phyloP scores from a whole-genome alignment of 2,329 filamentous ascomycete genomes.

The Ceratocystis lukuohia region DNA sequence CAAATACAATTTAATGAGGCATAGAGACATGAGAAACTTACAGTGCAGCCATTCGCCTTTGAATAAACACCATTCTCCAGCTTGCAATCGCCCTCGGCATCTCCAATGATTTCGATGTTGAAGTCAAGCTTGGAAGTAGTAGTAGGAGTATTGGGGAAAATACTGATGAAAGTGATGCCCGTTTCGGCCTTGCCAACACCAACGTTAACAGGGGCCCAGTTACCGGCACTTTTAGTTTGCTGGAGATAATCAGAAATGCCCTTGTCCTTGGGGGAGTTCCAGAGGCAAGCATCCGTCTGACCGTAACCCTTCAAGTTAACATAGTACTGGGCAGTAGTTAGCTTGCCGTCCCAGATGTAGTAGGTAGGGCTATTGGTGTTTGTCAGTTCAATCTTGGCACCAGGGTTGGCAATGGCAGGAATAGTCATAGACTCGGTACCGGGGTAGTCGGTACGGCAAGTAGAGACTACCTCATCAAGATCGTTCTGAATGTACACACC shows the following conservation, averaged over 20 bases:
- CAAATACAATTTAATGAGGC: not conserved
- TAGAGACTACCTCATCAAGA: constrained; percentile 48
- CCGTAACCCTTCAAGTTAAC: constrained; percentile 68
- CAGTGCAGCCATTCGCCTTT: constrained; percentile 58
- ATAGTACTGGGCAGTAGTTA: constrained; percentile 91
- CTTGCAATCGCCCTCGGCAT: constrained; percentile 44
- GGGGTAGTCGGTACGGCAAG: constrained; percentile 95
- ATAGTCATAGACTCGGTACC: constrained; percentile 82
- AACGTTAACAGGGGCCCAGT: constrained; percentile 78
- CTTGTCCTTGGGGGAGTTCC: constrained; percentile 42
- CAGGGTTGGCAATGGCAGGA: constrained; percentile 51
- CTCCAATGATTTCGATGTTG: constrained; percentile 63
- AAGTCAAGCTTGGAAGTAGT: constrained; percentile 58
- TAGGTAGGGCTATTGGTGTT: constrained; percentile 60
- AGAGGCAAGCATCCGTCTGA: constrained; percentile 58
- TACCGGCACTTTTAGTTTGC: constrained; percentile 40
- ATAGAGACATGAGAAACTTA: constrained; percentile 38
- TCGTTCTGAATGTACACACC: constrained; percentile 65
- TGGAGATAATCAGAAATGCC: no score
- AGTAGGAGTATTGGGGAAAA: constrained; percentile 75
- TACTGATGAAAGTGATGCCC: constrained; percentile 62
- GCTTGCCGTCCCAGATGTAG: constrained; percentile 61
- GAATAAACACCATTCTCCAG: constrained; percentile 51
- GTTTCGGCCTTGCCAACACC: constrained; percentile 57
- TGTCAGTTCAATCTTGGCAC: constrained; percentile 49